Percentiles rank a stretch among this genome's conserved stretches.
These are phyloP conservation scores for Hemisphaericaspora nanyangensis DNA, from an alignment of 805 yeast species.

Conservation along the genomic window DNA sequence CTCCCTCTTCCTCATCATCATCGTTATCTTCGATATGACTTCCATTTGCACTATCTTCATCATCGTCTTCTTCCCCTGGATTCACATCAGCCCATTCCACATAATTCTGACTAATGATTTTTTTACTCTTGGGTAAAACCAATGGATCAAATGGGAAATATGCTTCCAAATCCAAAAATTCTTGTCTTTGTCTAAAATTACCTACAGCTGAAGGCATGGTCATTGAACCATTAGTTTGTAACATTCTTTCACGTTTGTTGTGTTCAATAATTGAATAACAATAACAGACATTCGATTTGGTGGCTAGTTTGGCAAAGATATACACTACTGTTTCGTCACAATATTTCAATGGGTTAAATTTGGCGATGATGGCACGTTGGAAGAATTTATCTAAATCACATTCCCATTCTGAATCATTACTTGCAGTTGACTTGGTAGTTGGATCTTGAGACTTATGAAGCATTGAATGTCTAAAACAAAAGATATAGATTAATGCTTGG, in stretches of 20 bases:
- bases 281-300: conserved; percentile 83
- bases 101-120: conserved; percentile 46
- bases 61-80: conserved; percentile 57
- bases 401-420: conserved; percentile 56
- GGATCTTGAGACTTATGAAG: conserved; percentile 35
- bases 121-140: conserved; percentile 59
- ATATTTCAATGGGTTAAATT: conserved; percentile 89
- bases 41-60: conserved; percentile 31
- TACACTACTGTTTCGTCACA: conserved; percentile 91
- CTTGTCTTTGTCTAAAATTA: conserved; percentile 63
- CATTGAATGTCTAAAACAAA: conserved; percentile 77
- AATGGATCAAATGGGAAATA: conserved; percentile 96
- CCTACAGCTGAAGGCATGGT: conserved; percentile 26
- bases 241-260: conserved; percentile 69
- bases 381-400: conserved; percentile 79
- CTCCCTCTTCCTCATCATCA: conserved; percentile 20
- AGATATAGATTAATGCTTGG: conserved; percentile 85
- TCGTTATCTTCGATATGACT: conserved; percentile 27
- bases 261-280: conserved; percentile 92
- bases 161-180: conserved; percentile 85
- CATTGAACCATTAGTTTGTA: conserved; percentile 34
- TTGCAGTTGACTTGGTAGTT: neutral
- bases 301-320: conserved; percentile 91
- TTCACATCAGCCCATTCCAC: conserved; percentile 70
- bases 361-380: conserved; percentile 78